Evolutionary conservation across 1,284 basidiomycete species (phyloP), one percentile per base, ranked within the genome.

Genomic region (Kalmanozyma brasiliensis): DNA sequence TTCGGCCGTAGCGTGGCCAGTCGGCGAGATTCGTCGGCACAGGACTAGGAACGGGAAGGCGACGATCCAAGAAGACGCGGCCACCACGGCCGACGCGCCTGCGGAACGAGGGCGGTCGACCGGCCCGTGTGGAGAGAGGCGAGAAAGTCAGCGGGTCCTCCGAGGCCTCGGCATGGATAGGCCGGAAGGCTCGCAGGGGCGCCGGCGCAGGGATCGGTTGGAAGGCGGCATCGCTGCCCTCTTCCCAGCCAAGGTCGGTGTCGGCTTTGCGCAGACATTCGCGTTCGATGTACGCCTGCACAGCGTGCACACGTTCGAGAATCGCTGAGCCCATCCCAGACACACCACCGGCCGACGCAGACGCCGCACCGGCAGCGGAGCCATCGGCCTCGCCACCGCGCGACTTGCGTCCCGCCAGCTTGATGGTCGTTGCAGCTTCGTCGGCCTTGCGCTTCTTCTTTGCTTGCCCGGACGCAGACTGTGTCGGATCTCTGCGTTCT

Each of bases 251-350:
- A 3, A 76, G 59, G 41, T 80, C 78, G 22, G 71, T 56, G 33
- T 78, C 76, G 37, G 69, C 60, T 45, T 75, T 78, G 37, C 67
- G 59, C 17, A 63, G 24, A 37, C 72, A 75, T 53, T 81, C 80
- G 34, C 76, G 71, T 49, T 81, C 80, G 65, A 81, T 77, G 48
- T 76, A 81, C 8, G 73, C 63, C 47, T 81, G 78, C 1, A 81
- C 75, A 10, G 76, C 69, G 33, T 73, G 64, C 2, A 79, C 73
- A 29, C 79, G 74, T 48, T 80, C 79, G 47, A 79, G 52, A 30
- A 82, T 76, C 14, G 71, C 77, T 9, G 76, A 65, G 14, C 77
- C 76, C 48, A 77, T 93, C 90, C 85, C 91, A 8, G 53, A 59
- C 4, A 56, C 55, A 13, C 64, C 74, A 8, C 51, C 42, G 1